These are phyloP conservation scores for Xylaria cubensis DNA, from an alignment of 495 filamentous ascomycete species.

Conservation along the genomic window DNA sequence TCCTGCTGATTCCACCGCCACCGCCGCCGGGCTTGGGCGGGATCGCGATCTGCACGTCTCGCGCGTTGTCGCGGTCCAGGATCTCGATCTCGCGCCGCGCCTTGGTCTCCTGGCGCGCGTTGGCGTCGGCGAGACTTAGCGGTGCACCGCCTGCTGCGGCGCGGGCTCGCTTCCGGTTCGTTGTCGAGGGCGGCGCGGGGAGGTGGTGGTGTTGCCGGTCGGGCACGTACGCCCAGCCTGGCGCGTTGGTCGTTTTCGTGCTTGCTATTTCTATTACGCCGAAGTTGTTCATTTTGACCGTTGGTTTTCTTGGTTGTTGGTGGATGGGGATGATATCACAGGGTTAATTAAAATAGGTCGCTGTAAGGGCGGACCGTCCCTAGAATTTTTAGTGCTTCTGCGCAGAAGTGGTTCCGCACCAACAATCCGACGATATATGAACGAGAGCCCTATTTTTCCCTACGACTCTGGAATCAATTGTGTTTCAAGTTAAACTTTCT, in stretches of 20 bases:
- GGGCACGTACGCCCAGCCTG: constrained; percentile 88
- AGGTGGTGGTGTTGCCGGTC: constrained; percentile 57
- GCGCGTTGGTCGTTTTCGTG: constrained; percentile 68
- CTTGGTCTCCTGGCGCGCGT: constrained; percentile 73
- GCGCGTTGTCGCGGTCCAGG: constrained; percentile 78
- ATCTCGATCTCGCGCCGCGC: constrained; percentile 77
- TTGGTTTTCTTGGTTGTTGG: background rate
- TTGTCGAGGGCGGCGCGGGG: constrained; percentile 55
- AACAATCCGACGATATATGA: too few relatives aligned
- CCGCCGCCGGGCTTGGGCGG: constrained; percentile 41
- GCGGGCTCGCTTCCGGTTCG: constrained; percentile 68
- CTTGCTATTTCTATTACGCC: constrained; percentile 78
- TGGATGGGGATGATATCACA: background rate
- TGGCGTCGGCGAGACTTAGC: constrained; percentile 67
- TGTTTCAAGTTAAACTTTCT: too few relatives aligned
- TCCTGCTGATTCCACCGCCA: constrained; percentile 14
- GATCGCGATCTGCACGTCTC: constrained; percentile 72
- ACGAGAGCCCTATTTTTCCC: too few relatives aligned
- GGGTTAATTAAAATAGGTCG: background rate
- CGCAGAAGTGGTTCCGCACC: constrained; percentile 20
- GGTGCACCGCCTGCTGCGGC: constrained; percentile 46
- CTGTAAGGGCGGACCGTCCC: background rate
- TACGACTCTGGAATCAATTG: too few relatives aligned
- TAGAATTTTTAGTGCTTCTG: background rate
- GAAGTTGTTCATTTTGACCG: constrained; percentile 57